phyloP scores from a whole-genome alignment of 2,329 filamentous ascomycete species.

The Emydomyces testavorans region DNA sequence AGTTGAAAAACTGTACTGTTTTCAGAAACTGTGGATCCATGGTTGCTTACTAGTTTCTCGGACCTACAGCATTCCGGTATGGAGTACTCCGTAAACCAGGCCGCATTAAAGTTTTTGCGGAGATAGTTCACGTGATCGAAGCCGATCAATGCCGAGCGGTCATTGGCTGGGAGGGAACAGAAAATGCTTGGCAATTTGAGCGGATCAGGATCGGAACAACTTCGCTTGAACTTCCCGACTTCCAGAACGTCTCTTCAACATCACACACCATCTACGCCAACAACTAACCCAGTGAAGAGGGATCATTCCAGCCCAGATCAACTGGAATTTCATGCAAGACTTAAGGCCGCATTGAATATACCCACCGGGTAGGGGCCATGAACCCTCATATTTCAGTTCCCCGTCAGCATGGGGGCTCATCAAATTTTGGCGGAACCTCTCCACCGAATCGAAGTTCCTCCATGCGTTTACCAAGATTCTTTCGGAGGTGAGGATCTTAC shows the following conservation, averaged over 20 bases:
- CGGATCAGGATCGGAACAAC: conserved; percentile 4
- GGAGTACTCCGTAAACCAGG: too few relatives aligned
- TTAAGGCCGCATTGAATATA: neutral
- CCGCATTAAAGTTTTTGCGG: conserved; percentile 4
- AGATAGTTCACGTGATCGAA: neutral
- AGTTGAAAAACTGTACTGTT: too few relatives aligned
- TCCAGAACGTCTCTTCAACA: too few relatives aligned
- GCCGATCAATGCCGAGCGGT: neutral
- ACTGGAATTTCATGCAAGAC: neutral
- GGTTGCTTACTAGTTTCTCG: too few relatives aligned
- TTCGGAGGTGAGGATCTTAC: conserved; percentile 42
- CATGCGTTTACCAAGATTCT: conserved; percentile 54
- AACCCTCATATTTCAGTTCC: conserved; percentile 51
- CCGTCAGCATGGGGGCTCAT: conserved; percentile 44
- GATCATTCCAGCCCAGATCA: neutral
- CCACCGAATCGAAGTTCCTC: conserved; percentile 41
- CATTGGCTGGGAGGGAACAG: neutral
- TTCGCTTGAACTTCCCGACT: too few relatives aligned
- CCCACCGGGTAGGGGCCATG: conserved; percentile 30
- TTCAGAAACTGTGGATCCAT: too few relatives aligned
- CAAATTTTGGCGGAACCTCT: conserved; percentile 43
- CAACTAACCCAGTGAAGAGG: neutral
- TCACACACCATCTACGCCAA: neutral
- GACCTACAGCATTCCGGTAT: too few relatives aligned
- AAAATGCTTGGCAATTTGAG: too few relatives aligned